A percentile compares a stretch with the other conserved stretches of the same genome.
These are phyloP conservation scores for Citrullus amarus DNA, from an alignment of 306 rosid species.

Conservation along the genomic window DNA sequence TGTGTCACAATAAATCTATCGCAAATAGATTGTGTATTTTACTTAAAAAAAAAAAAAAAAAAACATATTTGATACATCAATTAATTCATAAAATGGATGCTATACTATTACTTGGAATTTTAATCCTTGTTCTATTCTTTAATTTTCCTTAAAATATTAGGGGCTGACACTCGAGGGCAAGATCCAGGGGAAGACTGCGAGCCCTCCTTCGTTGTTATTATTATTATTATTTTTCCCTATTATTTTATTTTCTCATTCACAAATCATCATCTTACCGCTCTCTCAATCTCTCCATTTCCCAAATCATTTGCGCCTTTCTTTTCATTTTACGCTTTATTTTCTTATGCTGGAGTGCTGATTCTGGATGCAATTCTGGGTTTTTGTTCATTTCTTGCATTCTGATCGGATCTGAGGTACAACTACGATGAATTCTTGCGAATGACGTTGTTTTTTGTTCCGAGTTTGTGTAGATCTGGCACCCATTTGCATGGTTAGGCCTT, in stretches of 20 bases:
- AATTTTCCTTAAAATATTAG: not conserved
- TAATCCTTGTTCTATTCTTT: no score
- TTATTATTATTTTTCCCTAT: not conserved
- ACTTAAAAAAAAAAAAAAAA: no score
- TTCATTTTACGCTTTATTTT: not conserved
- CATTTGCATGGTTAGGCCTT: not conserved
- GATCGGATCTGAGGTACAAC: conserved; percentile 37
- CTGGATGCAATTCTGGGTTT: conserved; percentile 17
- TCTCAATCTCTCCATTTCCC: not conserved
- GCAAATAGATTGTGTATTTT: no score
- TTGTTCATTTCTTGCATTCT: conserved; percentile 14
- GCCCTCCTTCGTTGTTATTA: not conserved
- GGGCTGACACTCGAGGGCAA: conserved; percentile 7
- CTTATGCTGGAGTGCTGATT: conserved; percentile 6
- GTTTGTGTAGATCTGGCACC: conserved; percentile 14
- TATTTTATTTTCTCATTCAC: not conserved
- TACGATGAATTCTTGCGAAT: not conserved
- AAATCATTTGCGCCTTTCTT: not conserved
- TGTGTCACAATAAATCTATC: no score
- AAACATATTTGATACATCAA: no score
- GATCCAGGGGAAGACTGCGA: conserved; percentile 16
- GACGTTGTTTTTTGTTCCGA: not conserved
- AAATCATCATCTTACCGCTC: not conserved
- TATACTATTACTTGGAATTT: no score
- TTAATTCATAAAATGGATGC: no score